Evolutionary conservation across 495 filamentous ascomycete genomes (phyloP), one percentile per base, ranked within the genome.

Genomic region (Filosporella fistucella): DNA sequence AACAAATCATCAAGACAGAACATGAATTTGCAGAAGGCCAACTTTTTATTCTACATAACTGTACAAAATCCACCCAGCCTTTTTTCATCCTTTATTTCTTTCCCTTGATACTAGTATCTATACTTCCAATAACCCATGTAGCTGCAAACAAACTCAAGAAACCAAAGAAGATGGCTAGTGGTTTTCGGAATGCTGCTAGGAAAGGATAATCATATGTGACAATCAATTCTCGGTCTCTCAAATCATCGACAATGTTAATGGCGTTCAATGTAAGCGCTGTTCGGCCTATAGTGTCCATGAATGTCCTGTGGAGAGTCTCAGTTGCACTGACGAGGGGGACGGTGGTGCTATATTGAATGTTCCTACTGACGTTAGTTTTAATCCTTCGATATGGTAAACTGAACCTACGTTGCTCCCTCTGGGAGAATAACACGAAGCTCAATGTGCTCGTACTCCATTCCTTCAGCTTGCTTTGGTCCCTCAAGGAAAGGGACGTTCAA

Each of bases 401-500:
- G 12, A 21, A 80, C 87, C 67, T 84, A 93, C 80, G 77, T 83
- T 12, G 93, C 87, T 18, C 93, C 93, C 65, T 98, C 93, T 25
- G 93, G 93, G 16, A 98, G 68, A 45, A 97, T 75, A 29, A 98
- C 76, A 16, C 87, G 81, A 32, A 97, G 67, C 44, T 86, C 72
- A 16, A 95, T 78, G 51, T 86, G 75, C 61, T 86, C 86, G 56
- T 95, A 97, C 63, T 86, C 84, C 32, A 94, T 67, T 22, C 90
- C 88, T 64, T 98, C 93, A 1, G 72, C 46, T 62, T 84, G 78
- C 68, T 85, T 91, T 23, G 89, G 90, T 0, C 93, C 93, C 65
- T 97, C 91, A 13, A 98, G 68, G 67, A 98, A 94, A n/a, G 93
- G 94, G 17, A 96, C 86, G 63, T 88, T 93, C 25, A 98, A 75